These are phyloP conservation scores for Climacium dendroides DNA, from an alignment of 225 moss, liverwort and hornwort genomes.

Conservation along the genomic window DNA sequence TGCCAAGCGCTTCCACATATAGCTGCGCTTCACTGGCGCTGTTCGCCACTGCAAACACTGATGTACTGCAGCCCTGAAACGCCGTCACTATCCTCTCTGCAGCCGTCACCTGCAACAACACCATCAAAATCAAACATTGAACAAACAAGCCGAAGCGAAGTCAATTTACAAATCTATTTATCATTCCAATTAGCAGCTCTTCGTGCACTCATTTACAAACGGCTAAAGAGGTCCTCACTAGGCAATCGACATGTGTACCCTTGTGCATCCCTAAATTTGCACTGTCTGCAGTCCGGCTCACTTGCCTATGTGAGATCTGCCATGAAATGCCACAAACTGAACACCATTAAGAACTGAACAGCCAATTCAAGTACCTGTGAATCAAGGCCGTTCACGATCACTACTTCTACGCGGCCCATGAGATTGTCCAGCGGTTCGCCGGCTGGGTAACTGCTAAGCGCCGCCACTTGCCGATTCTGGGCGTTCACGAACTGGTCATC, in stretches of 20 bases:
- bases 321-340: neutral
- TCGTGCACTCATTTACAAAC: neutral
- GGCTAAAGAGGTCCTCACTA: neutral
- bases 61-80: slow-evolving; percentile 62
- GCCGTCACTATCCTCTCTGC: slow-evolving; percentile 79
- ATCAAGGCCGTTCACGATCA: slow-evolving; percentile 73
- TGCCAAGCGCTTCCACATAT: slow-evolving; percentile 76
- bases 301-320: neutral
- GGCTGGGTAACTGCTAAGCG: slow-evolving; percentile 35
- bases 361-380: slow-evolving; percentile 42
- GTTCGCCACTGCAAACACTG: slow-evolving; percentile 48
- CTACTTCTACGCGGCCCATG: slow-evolving; percentile 53
- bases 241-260: neutral
- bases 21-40: slow-evolving; percentile 58
- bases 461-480: slow-evolving; percentile 42
- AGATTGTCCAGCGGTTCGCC: slow-evolving; percentile 58
- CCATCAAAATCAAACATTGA: neutral
- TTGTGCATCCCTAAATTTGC: neutral
- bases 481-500: slow-evolving; percentile 45
- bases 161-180: neutral
- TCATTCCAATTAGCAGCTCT: no score
- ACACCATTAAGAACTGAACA: neutral
- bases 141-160: neutral
- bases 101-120: slow-evolving; percentile 34
- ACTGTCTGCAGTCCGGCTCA: neutral